Evolutionary conservation across 2,329 filamentous ascomycete species (phyloP).

Genomic region (Nothophoma quercina): DNA sequence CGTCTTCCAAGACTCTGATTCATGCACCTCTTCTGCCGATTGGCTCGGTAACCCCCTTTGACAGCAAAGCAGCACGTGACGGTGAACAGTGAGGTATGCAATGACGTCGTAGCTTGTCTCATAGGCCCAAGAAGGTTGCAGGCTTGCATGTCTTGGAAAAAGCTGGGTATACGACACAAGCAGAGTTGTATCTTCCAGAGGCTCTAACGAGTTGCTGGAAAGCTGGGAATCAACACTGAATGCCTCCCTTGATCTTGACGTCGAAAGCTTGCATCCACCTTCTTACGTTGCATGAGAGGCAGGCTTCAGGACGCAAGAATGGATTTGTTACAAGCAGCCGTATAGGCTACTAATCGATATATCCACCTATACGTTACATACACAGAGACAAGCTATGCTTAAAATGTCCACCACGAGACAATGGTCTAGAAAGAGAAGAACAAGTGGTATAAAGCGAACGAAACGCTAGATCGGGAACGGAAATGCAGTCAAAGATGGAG

Average conservation of each 20-base stretch:
- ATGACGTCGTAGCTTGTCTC: constrained; percentile 12
- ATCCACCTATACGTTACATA: constrained; percentile 13
- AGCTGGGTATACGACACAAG: too few relatives aligned
- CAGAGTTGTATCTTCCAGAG: too few relatives aligned
- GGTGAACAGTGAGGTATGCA: not conserved
- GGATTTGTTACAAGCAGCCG: not conserved
- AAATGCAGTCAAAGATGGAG: not conserved
- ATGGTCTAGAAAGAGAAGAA: not conserved
- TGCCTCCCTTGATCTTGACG: too few relatives aligned
- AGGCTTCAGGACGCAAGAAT: not conserved
- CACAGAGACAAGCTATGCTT: not conserved
- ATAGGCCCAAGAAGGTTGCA: too few relatives aligned
- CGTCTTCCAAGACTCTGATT: not conserved
- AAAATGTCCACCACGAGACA: not conserved
- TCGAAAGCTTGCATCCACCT: too few relatives aligned
- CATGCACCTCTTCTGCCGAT: constrained; percentile 14
- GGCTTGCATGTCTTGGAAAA: too few relatives aligned
- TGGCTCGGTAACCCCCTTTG: constrained; percentile 11
- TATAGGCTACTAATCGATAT: not conserved
- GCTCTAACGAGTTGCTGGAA: too few relatives aligned
- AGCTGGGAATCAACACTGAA: too few relatives aligned
- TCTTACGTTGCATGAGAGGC: too few relatives aligned
- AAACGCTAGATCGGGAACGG: not conserved
- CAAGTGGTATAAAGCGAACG: constrained; percentile 14
- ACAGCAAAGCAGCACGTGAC: constrained; percentile 10